Conservation (phyloP, 139 green algal genomes). For the Chlamydomonas applanata region DNA sequence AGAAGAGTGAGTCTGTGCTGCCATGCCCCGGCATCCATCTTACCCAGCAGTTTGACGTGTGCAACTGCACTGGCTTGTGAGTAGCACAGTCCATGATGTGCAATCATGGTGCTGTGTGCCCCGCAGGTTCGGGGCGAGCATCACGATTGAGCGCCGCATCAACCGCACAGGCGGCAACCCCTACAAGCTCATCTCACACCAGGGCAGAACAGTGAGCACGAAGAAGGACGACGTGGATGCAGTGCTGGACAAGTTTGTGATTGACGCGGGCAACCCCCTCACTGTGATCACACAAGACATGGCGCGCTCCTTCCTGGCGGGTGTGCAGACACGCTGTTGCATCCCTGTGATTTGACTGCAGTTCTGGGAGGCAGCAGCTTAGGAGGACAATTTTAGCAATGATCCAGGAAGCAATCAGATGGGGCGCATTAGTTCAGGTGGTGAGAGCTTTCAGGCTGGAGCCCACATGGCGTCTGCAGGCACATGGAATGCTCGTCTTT, state of each 20-base stretch:
- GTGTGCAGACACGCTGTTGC: background rate
- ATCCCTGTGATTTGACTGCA: background rate
- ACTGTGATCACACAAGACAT: slow-evolving; percentile 66
- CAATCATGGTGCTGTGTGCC: slow-evolving; percentile 15
- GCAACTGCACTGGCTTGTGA: too few relatives aligned
- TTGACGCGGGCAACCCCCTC: slow-evolving; percentile 55
- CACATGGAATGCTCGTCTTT: too few relatives aligned
- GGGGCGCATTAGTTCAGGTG: too few relatives aligned
- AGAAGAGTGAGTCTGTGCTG: slow-evolving; percentile 24
- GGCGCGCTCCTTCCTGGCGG: slow-evolving; percentile 55
- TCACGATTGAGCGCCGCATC: slow-evolving; percentile 69
- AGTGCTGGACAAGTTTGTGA: slow-evolving; percentile 45
- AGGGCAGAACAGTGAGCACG: background rate
- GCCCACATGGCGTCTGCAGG: too few relatives aligned
- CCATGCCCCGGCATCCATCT: too few relatives aligned
- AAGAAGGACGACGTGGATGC: slow-evolving; percentile 15
- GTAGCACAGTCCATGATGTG: too few relatives aligned
- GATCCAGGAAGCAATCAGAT: background rate
- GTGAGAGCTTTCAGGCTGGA: too few relatives aligned
- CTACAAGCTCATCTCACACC: slow-evolving; percentile 9
- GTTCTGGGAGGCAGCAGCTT: too few relatives aligned
- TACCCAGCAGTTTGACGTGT: too few relatives aligned
- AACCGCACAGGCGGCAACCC: background rate
- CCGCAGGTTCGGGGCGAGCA: slow-evolving; percentile 49
- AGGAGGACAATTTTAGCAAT: background rate